Evolutionary conservation across 1,284 basidiomycete genomes (phyloP).

Genomic region (Malassezia pachydermatis): DNA sequence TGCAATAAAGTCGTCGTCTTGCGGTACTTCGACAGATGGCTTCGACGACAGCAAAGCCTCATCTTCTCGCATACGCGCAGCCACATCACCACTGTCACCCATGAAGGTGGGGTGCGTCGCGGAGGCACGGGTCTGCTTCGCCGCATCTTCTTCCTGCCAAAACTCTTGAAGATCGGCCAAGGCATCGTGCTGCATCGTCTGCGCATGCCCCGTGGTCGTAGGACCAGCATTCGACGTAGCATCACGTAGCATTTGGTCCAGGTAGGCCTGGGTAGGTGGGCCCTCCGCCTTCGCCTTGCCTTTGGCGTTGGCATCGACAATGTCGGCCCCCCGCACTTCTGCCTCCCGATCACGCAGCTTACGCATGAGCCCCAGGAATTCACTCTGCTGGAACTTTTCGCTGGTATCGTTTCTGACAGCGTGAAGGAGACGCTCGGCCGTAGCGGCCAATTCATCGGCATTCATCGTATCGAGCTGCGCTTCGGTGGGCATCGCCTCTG

Average conservation of each 20-base stretch:
- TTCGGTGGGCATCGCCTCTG: neutral
- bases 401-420: slow-evolving; percentile 55
- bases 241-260: slow-evolving; percentile 6
- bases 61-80: slow-evolving; percentile 37
- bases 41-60: slow-evolving; percentile 9
- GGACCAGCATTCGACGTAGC: neutral
- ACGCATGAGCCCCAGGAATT: slow-evolving; percentile 76
- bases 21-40: neutral
- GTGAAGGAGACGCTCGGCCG: slow-evolving; percentile 47
- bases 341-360: slow-evolving; percentile 71
- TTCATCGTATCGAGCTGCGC: slow-evolving; percentile 21
- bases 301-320: slow-evolving; percentile 53
- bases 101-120: slow-evolving; percentile 20
- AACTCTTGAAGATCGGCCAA: slow-evolving; percentile 30
- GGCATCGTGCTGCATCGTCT: neutral
- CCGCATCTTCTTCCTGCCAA: slow-evolving; percentile 43
- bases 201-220: neutral
- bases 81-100: slow-evolving; percentile 39
- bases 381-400: slow-evolving; percentile 76
- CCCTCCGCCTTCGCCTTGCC: slow-evolving; percentile 20
- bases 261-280: slow-evolving; percentile 21
- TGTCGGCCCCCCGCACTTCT: slow-evolving; percentile 69
- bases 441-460: slow-evolving; percentile 47
- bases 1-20: slow-evolving; percentile 22
- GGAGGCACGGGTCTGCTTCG: slow-evolving; percentile 24